These are phyloP conservation scores for Dioscorea zingiberensis DNA, from an alignment of 106 monocot genomes.

Conservation along the genomic window DNA sequence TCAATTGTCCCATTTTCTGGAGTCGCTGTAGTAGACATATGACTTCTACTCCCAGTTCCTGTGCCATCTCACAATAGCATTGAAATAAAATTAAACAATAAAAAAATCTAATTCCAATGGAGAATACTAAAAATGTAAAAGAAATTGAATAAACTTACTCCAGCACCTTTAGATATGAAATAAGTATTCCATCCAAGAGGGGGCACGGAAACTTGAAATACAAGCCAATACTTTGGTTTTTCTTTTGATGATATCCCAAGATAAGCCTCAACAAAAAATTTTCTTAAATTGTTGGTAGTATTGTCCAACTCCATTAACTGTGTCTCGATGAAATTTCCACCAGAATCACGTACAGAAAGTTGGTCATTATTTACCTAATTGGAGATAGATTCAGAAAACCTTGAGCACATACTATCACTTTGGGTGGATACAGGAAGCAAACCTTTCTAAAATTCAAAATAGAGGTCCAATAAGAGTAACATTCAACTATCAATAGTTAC, in stretches of 20 bases:
- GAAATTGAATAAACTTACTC: constrained; percentile 28
- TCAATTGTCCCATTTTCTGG: constrained; percentile 39
- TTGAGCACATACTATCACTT: too few relatives aligned
- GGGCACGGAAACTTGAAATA: constrained; percentile 55
- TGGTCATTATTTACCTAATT: constrained; percentile 54
- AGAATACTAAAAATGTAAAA: neutral
- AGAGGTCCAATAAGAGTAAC: too few relatives aligned
- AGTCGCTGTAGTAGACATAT: constrained; percentile 16
- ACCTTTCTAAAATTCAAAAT: too few relatives aligned
- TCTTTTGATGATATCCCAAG: constrained; percentile 44
- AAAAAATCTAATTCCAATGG: neutral
- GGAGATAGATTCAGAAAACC: constrained; percentile 1
- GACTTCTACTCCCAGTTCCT: constrained; percentile 12
- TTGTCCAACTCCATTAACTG: constrained; percentile 64
- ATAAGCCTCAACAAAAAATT: constrained; percentile 65
- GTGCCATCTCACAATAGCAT: neutral
- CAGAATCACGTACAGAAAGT: constrained; percentile 49
- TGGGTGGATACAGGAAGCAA: too few relatives aligned
- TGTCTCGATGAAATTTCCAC: constrained; percentile 40
- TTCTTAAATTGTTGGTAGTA: constrained; percentile 38
- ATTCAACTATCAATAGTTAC: too few relatives aligned
- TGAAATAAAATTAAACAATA: neutral
- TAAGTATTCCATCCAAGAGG: constrained; percentile 78
- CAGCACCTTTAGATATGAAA: constrained; percentile 41
- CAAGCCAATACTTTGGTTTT: constrained; percentile 61